Conservation (phyloP, 345 rosid genomes). For the Populus ilicifolia region DNA sequence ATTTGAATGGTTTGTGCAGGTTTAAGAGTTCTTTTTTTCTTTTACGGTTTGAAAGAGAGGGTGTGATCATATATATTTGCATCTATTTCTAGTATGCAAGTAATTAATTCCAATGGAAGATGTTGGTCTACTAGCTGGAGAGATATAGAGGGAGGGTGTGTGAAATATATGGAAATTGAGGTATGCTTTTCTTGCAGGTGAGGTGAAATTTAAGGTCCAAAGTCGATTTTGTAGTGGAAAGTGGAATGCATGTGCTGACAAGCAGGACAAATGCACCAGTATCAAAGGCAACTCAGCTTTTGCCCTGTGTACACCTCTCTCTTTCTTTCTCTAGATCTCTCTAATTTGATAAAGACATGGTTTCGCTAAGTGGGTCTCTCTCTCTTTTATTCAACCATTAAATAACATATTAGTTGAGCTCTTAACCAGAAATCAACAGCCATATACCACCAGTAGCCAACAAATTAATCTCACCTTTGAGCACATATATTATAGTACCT, state of each 20-base stretch:
- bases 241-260: conserved; percentile 97
- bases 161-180: conserved; percentile 18
- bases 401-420: not conserved
- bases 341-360: conserved; percentile 39
- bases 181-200: conserved; percentile 26
- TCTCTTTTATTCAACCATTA: conserved; percentile 27
- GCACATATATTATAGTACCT: not conserved
- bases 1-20: not conserved
- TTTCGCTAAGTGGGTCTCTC: conserved; percentile 52
- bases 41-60: not conserved
- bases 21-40: not conserved
- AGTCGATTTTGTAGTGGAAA: conserved; percentile 82
- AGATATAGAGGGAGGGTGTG: conserved; percentile 10
- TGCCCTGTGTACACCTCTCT: conserved; percentile 28
- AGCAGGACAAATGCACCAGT: conserved; percentile 56
- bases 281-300: conserved; percentile 80
- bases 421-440: conserved; percentile 4
- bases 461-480: not conserved
- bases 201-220: conserved; percentile 44
- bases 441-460: not conserved
- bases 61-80: not conserved
- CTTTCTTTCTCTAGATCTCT: not conserved
- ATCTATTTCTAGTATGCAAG: not conserved
- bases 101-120: not conserved
- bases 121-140: conserved; percentile 17